Evolutionary conservation across 805 yeast species (phyloP).

Genomic region (Metschnikowia kunwiensis): DNA sequence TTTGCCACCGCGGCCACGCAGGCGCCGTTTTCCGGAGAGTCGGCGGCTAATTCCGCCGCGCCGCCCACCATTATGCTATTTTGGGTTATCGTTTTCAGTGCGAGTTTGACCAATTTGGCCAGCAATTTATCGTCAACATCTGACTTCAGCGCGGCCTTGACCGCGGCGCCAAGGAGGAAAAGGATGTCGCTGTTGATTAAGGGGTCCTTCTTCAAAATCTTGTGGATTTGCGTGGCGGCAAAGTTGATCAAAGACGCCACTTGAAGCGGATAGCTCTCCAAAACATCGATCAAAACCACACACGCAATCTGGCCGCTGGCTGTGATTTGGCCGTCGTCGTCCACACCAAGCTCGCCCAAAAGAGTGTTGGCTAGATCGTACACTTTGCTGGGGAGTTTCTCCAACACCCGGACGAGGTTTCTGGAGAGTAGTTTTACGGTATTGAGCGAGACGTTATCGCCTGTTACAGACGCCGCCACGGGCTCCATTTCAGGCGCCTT

Average conservation of each 20-base stretch:
- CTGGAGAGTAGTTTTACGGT: constrained; percentile 29
- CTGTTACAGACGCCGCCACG: not conserved
- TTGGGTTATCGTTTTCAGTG: constrained; percentile 26
- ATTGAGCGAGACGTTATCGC: constrained; percentile 14
- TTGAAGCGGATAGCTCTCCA: constrained; percentile 36
- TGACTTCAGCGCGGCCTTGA: constrained; percentile 33
- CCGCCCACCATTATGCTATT: constrained; percentile 19
- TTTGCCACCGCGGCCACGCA: constrained; percentile 30
- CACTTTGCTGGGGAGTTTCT: constrained; percentile 31
- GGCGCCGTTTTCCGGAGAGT: constrained; percentile 1
- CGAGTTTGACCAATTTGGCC: constrained; percentile 33
- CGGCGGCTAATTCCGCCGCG: constrained; percentile 9
- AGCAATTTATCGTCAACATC: constrained; percentile 42
- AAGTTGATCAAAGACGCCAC: constrained; percentile 35
- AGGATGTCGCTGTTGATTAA: constrained; percentile 24
- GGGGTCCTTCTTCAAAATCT: constrained; percentile 37
- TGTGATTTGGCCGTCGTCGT: constrained; percentile 18
- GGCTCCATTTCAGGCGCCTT: not conserved
- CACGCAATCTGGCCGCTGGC: constrained; percentile 24
- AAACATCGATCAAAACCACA: constrained; percentile 35
- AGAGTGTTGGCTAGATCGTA: constrained; percentile 38
- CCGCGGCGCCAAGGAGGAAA: constrained; percentile 29
- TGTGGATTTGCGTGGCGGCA: constrained; percentile 36
- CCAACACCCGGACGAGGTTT: constrained; percentile 26
- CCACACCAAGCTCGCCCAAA: constrained; percentile 25